Evolutionary conservation across 2,329 filamentous ascomycete genomes (phyloP).

Genomic region (Bisporella sp.): DNA sequence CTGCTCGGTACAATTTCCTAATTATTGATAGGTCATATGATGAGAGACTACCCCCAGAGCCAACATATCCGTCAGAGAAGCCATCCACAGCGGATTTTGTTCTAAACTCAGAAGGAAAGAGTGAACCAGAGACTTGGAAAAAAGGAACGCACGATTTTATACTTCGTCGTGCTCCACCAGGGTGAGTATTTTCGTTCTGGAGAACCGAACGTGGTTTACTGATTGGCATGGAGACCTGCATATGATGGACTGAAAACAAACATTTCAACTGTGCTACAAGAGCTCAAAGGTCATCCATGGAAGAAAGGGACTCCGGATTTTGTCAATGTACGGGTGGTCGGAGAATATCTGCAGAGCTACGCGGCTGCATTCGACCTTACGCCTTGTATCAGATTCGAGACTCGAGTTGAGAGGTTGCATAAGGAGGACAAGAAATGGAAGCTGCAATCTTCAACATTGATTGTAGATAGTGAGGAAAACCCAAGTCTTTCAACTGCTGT

Average conservation of each 20-base stretch:
- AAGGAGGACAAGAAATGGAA: constrained; percentile 17
- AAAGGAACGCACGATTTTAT: constrained; percentile 5
- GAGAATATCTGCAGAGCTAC: constrained; percentile 17
- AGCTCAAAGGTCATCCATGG: constrained; percentile 19
- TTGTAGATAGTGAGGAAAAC: constrained; percentile 3
- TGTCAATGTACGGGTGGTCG: constrained; percentile 17
- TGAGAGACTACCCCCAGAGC: constrained; percentile 16
- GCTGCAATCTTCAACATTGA: constrained; percentile 11
- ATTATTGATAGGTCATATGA: constrained; percentile 17
- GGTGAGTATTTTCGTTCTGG: constrained; percentile 9
- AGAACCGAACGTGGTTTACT: no score
- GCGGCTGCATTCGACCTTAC: constrained; percentile 13
- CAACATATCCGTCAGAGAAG: constrained; percentile 16
- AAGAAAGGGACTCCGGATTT: constrained; percentile 17
- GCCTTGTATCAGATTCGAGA: constrained; percentile 15
- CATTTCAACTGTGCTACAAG: constrained; percentile 18
- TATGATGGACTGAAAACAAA: constrained; percentile 22
- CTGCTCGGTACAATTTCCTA: no score
- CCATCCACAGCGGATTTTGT: constrained; percentile 15
- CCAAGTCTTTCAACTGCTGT: no score
- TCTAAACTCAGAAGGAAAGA: background rate
- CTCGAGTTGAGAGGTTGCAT: constrained; percentile 16
- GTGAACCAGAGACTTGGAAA: no score
- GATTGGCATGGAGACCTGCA: constrained; percentile 10
- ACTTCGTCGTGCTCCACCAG: constrained; percentile 20